Conservation (phyloP, 495 filamentous ascomycete genomes). For the Aspergillus panamensis region DNA sequence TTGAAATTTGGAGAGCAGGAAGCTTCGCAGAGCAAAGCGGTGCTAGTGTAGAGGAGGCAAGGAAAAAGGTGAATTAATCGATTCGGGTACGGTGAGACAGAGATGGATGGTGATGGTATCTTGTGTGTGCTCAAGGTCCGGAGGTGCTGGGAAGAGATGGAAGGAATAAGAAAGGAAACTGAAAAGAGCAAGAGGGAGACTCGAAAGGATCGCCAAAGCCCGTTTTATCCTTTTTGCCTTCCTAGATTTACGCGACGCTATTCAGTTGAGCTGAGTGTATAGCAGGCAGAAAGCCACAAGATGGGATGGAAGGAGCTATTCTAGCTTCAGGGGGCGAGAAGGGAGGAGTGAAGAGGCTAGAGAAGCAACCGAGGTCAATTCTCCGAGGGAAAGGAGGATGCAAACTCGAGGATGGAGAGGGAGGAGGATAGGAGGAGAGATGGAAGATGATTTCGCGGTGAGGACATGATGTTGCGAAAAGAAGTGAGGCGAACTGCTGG, state of each 20-base stretch:
- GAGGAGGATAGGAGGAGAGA: slow-evolving; percentile 14
- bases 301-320: neutral
- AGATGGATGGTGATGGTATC: slow-evolving; percentile 26
- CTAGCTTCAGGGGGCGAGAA: neutral
- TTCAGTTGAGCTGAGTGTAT: slow-evolving; percentile 12
- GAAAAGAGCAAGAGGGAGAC: slow-evolving; percentile 18
- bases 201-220: slow-evolving; percentile 18
- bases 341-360: neutral
- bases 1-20: slow-evolving; percentile 21
- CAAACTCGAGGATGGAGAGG: slow-evolving; percentile 15
- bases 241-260: slow-evolving; percentile 18
- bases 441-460: slow-evolving; percentile 22
- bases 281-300: slow-evolving; percentile 14
- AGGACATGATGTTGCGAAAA: slow-evolving; percentile 29
- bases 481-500: slow-evolving; percentile 23
- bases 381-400: neutral
- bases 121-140: slow-evolving; percentile 22
- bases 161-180: slow-evolving; percentile 17
- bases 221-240: slow-evolving; percentile 19
- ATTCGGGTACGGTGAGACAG: slow-evolving; percentile 26
- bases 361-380: neutral
- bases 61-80: slow-evolving; percentile 21
- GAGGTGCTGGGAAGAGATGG: slow-evolving; percentile 19
- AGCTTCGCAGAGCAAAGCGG: slow-evolving; percentile 24
- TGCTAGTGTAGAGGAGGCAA: slow-evolving; percentile 22